A percentile compares a stretch with the other conserved stretches of the same genome.
Evolutionary conservation across 805 yeast species (phyloP).

Genomic region (Metschnikowia chrysomelidarum): DNA sequence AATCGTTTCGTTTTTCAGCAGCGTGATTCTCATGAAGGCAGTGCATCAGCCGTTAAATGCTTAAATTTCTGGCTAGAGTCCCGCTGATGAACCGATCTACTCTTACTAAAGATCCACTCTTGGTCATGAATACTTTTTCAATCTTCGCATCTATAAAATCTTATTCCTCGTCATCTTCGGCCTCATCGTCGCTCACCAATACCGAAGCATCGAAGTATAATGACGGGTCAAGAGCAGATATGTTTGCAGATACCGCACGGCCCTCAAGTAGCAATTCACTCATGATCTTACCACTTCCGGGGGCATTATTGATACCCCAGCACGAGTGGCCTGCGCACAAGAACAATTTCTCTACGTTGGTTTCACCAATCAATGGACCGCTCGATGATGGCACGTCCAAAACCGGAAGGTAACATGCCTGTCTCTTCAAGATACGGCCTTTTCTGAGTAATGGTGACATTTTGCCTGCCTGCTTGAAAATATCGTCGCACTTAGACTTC

Average conservation of each 20-base stretch:
- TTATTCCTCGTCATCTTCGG: conserved; percentile 6
- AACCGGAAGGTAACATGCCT: conserved; percentile 95
- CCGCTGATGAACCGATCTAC: too few species aligned
- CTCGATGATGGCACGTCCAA: conserved; percentile 87
- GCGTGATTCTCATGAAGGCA: too few species aligned
- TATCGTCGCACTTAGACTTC: conserved; percentile 81
- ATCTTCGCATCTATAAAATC: neutral
- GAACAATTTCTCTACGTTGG: conserved; percentile 75
- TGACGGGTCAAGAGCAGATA: conserved; percentile 81
- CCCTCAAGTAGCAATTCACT: conserved; percentile 88
- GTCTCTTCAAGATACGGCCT: conserved; percentile 77
- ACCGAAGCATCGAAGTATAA: conserved; percentile 77
- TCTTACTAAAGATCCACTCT: too few species aligned
- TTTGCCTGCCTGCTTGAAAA: conserved; percentile 77
- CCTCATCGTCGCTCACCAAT: conserved; percentile 30
- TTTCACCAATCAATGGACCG: conserved; percentile 93
- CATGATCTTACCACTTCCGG: conserved; percentile 92
- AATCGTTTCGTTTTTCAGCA: too few species aligned
- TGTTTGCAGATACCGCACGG: conserved; percentile 69
- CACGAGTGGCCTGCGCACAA: conserved; percentile 95
- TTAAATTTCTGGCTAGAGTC: too few species aligned
- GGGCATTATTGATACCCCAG: conserved; percentile 98
- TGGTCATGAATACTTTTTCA: neutral
- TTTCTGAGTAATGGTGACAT: conserved; percentile 64
- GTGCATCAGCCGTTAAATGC: too few species aligned